Evolutionary conservation across 2,329 filamentous ascomycete species (phyloP), one percentile per base, ranked within the genome.

Genomic region (Beauveria varroae): DNA sequence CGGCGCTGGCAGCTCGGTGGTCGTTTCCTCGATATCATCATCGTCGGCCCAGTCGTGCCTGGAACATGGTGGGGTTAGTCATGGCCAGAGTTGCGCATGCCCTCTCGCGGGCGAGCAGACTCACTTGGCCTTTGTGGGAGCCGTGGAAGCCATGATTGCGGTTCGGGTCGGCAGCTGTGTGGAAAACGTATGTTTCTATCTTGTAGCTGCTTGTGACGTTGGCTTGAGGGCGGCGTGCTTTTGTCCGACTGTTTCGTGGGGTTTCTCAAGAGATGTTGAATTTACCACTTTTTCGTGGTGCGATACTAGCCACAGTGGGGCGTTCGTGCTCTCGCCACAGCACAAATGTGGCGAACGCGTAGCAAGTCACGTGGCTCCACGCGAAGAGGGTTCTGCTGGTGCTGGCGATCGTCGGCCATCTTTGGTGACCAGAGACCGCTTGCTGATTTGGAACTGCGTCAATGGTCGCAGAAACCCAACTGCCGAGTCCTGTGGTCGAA

Each of bases 31-130:
- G 78, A 91, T 88, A 72, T 93, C 90, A 74, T 96, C 92, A 74
- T 95, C 91, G 80, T 98, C 95, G 75, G 95, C 93, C 93, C 93
- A 98, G 83, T 97, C 93, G 69, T 81, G 79, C 74, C 80, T 81
- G 65, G 66, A 56, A n/a, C 28, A 68, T 72, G 68, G 71, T 73
- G 74, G 72, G 71, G 74, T 76, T 70, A 76, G 72, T 64, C 55
- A 52, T 26, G 64, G 49, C 55, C 51, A 16, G 18, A 46, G 57
- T 51, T 50, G 18, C 37, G n/a, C 49, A 28, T 30, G 28, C 53
- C 47, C 58, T 44, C 64, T 64, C 62, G 62, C 63, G 63, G 64
- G 18, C 43, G 40, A 62, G 60, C 34, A 52, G 12, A 68, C 74
- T 74, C 64, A 76, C 74, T 73, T 76, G 70, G 74, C 70, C 73